Base-by-base conservation (phyloP, 2,329 filamentous ascomycete genomes). In the Mollisiaceae sp. region DNA sequence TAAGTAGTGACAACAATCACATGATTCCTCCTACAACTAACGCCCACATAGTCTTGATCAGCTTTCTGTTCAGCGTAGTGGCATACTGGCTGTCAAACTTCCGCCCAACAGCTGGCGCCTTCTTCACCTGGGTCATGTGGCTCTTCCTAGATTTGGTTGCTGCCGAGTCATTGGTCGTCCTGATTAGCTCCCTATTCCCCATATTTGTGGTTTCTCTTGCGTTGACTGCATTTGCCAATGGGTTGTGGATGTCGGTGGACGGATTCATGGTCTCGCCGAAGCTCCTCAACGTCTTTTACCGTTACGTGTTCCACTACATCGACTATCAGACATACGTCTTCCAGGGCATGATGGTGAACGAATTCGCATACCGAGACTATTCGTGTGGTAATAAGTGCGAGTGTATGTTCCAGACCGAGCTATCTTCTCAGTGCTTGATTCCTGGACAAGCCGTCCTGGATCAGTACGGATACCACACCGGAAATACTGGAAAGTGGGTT, bases 341-440 rank as follows among this genome's bases (percentile, higher is more conserved):
- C 75, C 87, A 94, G 75, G 92, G 91, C 15, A 95, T 97, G 92
- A 95, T 96, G 91, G 88, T 94, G 61, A 96, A 95, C 74, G 91
- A 97, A 79, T 95, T 97, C 76, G 80, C 81, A 0, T 70, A 84
- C 20, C 82, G 91, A 15, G 83, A 80, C 2, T 96, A 91, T 76
- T 76, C 78, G 3, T 94, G 91, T 74, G 79, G 64, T 1, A 62
- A 63, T 22, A 22, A 68, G 47, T 78, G 82, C 68, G 78, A 77
- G 0, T 96, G 92, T 79, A 90, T 92, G 86, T 95, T 90, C 76
- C 78, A 83, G 43, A 89, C 85, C 6, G 82, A 84, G 67, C 75
- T 93, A 65, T 84, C 84, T 47, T 74, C 80, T 38, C 78, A 91
- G 75, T 93, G 93, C 73, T 79, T 86, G 77, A 92, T 95, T 69